These are phyloP conservation scores for Ilex aquifolium DNA, from an alignment of 257 asterid genomes.

Conservation along the genomic window DNA sequence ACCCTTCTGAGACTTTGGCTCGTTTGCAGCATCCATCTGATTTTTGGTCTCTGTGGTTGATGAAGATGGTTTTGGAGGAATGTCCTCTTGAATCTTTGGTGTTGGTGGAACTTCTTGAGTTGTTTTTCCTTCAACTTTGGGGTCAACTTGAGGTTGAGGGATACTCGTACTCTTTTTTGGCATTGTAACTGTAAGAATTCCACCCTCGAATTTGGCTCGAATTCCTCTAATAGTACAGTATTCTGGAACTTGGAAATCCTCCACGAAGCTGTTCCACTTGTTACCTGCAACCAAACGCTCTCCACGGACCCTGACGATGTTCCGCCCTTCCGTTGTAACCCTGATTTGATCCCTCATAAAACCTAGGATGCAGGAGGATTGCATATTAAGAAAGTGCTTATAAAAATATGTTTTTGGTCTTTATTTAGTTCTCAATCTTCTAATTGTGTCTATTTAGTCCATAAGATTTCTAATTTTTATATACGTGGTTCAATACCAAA, in stretches of 20 bases:
- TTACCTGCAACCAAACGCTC: slow-evolving; percentile 56
- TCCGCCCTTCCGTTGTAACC: slow-evolving; percentile 60
- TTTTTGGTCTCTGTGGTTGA: too few species aligned
- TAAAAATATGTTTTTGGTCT: neutral
- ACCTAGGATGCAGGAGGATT: slow-evolving; percentile 23
- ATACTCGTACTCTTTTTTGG: slow-evolving; percentile 11
- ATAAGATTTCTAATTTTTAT: too few species aligned
- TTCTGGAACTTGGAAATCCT: slow-evolving; percentile 61
- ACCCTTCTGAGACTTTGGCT: too few species aligned
- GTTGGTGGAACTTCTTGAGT: too few species aligned
- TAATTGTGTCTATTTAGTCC: too few species aligned
- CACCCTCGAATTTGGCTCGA: slow-evolving; percentile 59
- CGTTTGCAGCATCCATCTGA: too few species aligned
- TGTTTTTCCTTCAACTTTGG: too few species aligned
- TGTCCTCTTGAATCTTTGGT: too few species aligned
- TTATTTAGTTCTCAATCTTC: too few species aligned
- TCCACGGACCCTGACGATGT: slow-evolving; percentile 51
- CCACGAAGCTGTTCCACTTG: slow-evolving; percentile 69
- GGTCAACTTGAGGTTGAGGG: neutral
- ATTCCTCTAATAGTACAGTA: slow-evolving; percentile 37
- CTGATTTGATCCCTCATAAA: slow-evolving; percentile 49
- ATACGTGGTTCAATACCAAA: too few species aligned
- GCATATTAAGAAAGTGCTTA: too few species aligned
- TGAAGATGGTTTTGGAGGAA: too few species aligned
- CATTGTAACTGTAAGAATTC: slow-evolving; percentile 47